Percentiles rank a stretch among this genome's conserved stretches.
phyloP scores from a whole-genome alignment of 768 basidiomycete genomes.

The Xanthoconium stramineum region DNA sequence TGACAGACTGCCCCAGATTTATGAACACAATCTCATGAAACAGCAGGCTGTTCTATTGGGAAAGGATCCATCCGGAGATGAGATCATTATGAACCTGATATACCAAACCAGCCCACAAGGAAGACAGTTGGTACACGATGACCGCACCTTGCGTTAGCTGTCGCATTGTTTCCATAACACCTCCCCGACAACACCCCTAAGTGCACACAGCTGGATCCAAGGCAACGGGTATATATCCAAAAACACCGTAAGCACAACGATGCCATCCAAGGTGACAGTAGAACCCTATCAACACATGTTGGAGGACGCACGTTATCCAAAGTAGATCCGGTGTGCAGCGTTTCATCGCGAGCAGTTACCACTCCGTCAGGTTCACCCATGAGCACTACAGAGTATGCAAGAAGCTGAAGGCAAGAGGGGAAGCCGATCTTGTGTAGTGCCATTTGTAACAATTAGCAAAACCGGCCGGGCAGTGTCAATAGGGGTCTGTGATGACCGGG shows the following conservation, averaged over 20 bases:
- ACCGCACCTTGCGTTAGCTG: not conserved
- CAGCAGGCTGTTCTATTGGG: too few relatives aligned
- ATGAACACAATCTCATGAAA: too few relatives aligned
- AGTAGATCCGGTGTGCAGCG: conserved; percentile 44
- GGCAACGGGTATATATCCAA: conserved; percentile 31
- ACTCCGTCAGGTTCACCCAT: conserved; percentile 5
- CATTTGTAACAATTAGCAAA: too few relatives aligned
- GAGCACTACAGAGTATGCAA: not conserved
- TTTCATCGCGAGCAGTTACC: not conserved
- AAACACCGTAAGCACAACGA: conserved; percentile 4
- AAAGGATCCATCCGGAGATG: too few relatives aligned
- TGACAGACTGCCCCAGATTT: too few relatives aligned
- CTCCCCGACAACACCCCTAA: conserved; percentile 5
- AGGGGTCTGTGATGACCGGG: too few relatives aligned
- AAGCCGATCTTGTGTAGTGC: too few relatives aligned
- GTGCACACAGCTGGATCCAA: conserved; percentile 33
- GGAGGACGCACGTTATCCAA: conserved; percentile 41
- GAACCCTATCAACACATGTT: not conserved
- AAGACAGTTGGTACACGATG: too few relatives aligned
- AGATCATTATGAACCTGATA: too few relatives aligned
- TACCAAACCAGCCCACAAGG: too few relatives aligned
- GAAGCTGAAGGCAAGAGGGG: not conserved
- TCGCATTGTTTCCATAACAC: not conserved
- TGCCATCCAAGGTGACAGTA: not conserved
- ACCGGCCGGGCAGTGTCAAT: too few relatives aligned